Conservation (phyloP, 495 filamentous ascomycete species). For the Aspergillus campestris region DNA sequence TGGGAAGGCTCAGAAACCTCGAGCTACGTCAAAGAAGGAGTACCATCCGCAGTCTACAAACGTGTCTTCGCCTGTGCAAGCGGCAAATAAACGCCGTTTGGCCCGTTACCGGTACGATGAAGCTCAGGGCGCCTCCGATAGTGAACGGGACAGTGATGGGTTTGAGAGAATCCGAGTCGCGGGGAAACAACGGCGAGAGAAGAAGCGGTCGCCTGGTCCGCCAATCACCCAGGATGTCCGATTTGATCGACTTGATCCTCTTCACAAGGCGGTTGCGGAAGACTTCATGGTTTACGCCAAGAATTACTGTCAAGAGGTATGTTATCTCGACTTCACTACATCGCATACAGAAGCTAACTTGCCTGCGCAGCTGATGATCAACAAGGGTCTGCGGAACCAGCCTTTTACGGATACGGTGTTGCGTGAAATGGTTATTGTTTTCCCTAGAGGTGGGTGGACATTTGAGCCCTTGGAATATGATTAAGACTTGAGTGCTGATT, state of each 20-base stretch:
- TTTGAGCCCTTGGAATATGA: constrained; percentile 2
- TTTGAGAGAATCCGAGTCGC: constrained; percentile 52
- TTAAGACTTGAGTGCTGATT: constrained; percentile 3
- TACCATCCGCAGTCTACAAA: constrained; percentile 64
- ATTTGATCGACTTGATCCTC: constrained; percentile 49
- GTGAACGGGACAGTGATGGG: constrained; percentile 48
- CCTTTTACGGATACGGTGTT: constrained; percentile 74
- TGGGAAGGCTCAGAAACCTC: constrained; percentile 30
- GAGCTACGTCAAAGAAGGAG: constrained; percentile 20
- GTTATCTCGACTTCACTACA: not conserved
- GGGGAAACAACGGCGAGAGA: constrained; percentile 28
- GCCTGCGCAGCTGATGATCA: constrained; percentile 47
- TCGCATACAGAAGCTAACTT: constrained; percentile 6
- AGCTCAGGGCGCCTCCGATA: constrained; percentile 30
- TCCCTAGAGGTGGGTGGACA: constrained; percentile 48
- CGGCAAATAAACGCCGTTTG: constrained; percentile 38
- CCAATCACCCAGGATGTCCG: constrained; percentile 67
- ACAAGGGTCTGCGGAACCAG: constrained; percentile 48
- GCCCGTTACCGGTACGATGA: constrained; percentile 20
- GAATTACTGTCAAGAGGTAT: constrained; percentile 49
- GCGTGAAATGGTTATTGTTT: constrained; percentile 75
- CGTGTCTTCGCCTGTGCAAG: constrained; percentile 72
- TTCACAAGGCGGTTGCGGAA: constrained; percentile 56
- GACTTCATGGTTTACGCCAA: constrained; percentile 59
- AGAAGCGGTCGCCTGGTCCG: constrained; percentile 42